These are phyloP conservation scores for Paramecium pentaurelia DNA, from an alignment of 73 alveolate genomes.

Conservation along the genomic window DNA sequence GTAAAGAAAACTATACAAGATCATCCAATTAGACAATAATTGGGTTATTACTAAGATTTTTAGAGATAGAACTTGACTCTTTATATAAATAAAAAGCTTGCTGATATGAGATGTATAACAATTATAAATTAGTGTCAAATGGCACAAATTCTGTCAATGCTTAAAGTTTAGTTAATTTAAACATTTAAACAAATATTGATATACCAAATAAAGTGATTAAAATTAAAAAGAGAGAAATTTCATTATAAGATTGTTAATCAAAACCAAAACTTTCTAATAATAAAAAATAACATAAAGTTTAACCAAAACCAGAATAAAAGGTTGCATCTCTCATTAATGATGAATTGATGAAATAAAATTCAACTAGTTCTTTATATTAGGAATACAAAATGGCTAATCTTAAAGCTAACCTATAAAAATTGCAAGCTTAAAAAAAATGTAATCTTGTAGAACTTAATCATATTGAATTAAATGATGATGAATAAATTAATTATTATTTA, in stretches of 20 bases:
- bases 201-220: not conserved
- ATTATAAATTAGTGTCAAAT: constrained; percentile 4
- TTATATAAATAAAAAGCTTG: constrained; percentile 14
- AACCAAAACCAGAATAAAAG: not conserved
- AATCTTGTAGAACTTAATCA: not conserved
- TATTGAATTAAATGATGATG: constrained; percentile 26
- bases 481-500: not conserved
- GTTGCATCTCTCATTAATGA: not conserved
- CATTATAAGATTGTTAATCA: not conserved
- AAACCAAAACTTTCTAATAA: not conserved
- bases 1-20: constrained; percentile 32
- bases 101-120: constrained; percentile 39
- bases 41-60: not conserved
- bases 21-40: not conserved
- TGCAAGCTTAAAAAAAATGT: not conserved
- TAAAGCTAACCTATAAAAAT: constrained; percentile 7
- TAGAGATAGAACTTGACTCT: constrained; percentile 28
- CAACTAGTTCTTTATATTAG: not conserved
- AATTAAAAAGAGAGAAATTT: not conserved
- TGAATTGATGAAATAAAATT: not conserved
- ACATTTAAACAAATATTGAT: not conserved
- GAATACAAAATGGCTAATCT: constrained; percentile 33
- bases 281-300: not conserved
- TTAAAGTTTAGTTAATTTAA: not conserved
- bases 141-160: not conserved